Evolutionary conservation across 352 stramenopile species (phyloP).

Genomic region (Globisporangium parvum): DNA sequence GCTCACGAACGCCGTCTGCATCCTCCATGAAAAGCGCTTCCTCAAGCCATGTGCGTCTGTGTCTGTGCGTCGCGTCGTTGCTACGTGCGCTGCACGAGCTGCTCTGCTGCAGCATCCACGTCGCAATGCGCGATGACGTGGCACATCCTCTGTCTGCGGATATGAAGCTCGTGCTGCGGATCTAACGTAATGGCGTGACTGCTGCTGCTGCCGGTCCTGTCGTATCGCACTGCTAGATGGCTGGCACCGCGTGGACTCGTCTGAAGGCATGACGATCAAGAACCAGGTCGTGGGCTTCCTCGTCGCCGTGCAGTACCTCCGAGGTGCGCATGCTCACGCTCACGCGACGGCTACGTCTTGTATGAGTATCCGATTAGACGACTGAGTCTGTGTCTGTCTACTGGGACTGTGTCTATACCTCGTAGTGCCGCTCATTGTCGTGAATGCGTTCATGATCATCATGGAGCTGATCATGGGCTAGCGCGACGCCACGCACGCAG

Average conservation of each 20-base stretch:
- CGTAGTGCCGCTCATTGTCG: constrained; percentile 72
- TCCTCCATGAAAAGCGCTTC: constrained; percentile 87
- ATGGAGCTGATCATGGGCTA: constrained; percentile 75
- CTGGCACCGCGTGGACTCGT: constrained; percentile 78
- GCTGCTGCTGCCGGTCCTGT: neutral
- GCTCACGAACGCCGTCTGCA: constrained; percentile 82
- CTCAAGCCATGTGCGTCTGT: constrained; percentile 54
- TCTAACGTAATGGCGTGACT: neutral
- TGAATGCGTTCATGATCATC: constrained; percentile 79
- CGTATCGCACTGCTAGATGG: constrained; percentile 36
- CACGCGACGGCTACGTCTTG: neutral
- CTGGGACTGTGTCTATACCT: neutral
- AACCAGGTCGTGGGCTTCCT: constrained; percentile 86
- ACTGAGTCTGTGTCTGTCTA: too few species aligned
- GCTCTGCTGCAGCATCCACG: neutral
- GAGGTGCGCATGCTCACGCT: constrained; percentile 33
- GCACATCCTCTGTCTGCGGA: too few species aligned
- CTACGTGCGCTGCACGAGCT: neutral
- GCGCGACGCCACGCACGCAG: neutral
- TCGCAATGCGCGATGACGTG: neutral
- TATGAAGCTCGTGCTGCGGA: neutral
- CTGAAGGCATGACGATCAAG: constrained; percentile 79
- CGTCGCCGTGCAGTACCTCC: constrained; percentile 79
- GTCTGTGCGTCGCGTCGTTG: neutral
- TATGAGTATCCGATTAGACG: too few species aligned